Evolutionary conservation across 805 yeast genomes (phyloP), one percentile per base, ranked within the genome.

Genomic region (Saccharomycopsis javanensis): DNA sequence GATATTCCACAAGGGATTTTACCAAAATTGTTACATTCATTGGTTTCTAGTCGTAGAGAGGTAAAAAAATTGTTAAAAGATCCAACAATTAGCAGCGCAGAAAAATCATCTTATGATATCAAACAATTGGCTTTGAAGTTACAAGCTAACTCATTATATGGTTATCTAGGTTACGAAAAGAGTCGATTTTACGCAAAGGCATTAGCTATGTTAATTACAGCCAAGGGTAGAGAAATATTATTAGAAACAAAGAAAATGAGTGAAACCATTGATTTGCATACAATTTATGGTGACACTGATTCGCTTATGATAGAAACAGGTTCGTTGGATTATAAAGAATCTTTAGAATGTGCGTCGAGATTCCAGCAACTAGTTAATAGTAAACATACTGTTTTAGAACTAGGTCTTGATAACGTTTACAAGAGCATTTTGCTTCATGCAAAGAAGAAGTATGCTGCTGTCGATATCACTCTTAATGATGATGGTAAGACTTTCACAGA

Each of bases 121-220:
- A 88, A 91, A 67, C 99, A 94, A 71, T 95, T 86, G 69, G 98
- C 99, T 0, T 79, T 94, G 68, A 94, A 94, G 69, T 77, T 94
- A 68, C 95, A 99, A 1, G 99, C 99, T 30, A 94, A 94, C 71
- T 94, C 99, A n/a, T 92, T 94, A 97, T 94, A 94, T 72, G 99
- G 99, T 67, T 94, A 98, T 79, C 78, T 94, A 65, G 99, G 99
- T 64, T 91, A 84, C 69, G 86, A 86, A 5, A 80, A 86, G 65
- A 89, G 97, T 23, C 79, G 99, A 66, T 94, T 94, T 70, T 92
- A 91, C 67, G 99, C 99, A 11, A 86, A 88, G 66, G 97, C 98
- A 0, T 75, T 94, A 64, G 99, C 99, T 4, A 88, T 88, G 91
- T 75, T 94, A 65, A 96, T 90, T 58, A 94, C 99, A 2, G 86